Evolutionary conservation across 257 asterid species (phyloP).

Genomic region (Solanum infundibuliforme): DNA sequence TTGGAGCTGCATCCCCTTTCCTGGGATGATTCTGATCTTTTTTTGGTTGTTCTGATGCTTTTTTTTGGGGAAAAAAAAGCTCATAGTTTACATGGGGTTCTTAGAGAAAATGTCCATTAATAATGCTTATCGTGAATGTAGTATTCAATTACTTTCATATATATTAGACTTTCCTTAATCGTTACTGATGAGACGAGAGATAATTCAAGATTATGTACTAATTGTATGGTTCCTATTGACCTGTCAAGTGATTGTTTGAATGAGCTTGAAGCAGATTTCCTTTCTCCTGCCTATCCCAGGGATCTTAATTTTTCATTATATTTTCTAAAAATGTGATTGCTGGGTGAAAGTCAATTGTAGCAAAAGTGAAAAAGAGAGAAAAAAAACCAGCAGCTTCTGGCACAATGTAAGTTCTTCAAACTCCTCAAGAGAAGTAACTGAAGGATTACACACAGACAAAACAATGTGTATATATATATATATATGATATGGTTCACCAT

Average conservation of each 20-base stretch:
- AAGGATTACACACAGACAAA: neutral
- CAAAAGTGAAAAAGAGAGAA: neutral
- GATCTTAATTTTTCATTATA: neutral
- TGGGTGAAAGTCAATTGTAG: neutral
- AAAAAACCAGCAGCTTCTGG: neutral
- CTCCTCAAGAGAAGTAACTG: neutral
- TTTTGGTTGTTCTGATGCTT: neutral
- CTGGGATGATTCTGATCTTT: neutral
- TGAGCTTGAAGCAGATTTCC: neutral
- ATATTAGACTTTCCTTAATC: neutral
- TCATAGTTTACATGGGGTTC: neutral
- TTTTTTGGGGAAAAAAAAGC: neutral
- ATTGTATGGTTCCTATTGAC: neutral
- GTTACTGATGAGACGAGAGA: neutral
- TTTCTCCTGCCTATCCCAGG: neutral
- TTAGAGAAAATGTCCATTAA: neutral
- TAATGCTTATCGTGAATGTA: neutral
- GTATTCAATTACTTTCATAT: neutral
- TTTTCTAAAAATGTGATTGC: neutral
- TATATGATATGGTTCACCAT: neutral
- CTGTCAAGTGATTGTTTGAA: neutral
- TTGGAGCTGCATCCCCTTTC: neutral
- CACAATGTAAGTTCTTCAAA: neutral
- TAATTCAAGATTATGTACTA: neutral
- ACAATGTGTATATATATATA: neutral